Evolutionary conservation across 352 stramenopile species (phyloP), one percentile per base, ranked within the genome.

Genomic region (Phytophthora macrochlamydospora): DNA sequence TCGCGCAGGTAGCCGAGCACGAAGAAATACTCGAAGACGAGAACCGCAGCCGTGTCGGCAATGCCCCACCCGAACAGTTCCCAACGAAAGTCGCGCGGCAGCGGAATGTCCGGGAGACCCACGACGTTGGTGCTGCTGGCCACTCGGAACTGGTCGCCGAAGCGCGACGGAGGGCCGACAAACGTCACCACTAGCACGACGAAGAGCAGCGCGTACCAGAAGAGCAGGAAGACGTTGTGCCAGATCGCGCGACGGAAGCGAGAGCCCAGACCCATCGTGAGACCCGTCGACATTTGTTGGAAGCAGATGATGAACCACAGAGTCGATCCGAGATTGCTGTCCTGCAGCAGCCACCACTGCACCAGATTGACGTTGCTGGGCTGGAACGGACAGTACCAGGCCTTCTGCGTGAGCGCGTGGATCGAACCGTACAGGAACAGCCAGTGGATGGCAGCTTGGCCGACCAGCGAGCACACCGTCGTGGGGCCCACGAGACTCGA

Each of bases 401-500:
- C 35, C 30, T 80, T 79, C 24, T 64, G 73, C 40, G 78, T 86
- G 29, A 93, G 66, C 67, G 86, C 75, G 48, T 81, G 77, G 59
- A 91, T 88, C 38, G 80, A 71, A 2, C 43, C 62, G 61, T 85
- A 90, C 32, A 94, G 67, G 72, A 93, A 95, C 30, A 94, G 28
- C 59, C 79, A 86, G 71, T 97, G 87, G 63, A 94, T 91, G 14
- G 73, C 52, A 3, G 83, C 56, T 4, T 80, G 64, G 14, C 89
- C 88, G 14, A 87, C 56, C 32, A 89, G 53, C 51, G 79, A 94
- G 18, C 69, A 71, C 31, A 96, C 57, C 11, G 89, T 96, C 49
- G 82, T 87, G 3, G 80, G 73, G 7, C 91, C 89, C 18, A 97
- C 75, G 13, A 97, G 71, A 51, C 83, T 95, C 31, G 88, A 91